Conservation (phyloP, 345 rosid genomes). For the Trapa incisa region DNA sequence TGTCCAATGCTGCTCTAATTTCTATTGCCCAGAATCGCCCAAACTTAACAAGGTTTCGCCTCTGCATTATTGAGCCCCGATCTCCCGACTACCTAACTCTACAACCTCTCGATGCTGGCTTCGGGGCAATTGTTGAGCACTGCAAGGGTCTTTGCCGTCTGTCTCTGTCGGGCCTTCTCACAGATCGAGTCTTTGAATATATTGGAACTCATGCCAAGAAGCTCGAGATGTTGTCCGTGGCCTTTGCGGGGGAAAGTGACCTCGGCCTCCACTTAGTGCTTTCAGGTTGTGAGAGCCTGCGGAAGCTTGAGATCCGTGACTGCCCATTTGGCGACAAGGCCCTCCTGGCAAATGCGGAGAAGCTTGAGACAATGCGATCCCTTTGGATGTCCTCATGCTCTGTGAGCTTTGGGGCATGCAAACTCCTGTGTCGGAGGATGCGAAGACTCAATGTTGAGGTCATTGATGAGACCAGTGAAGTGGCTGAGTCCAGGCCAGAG, state of each 20-base stretch:
- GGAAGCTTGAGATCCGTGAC: slow-evolving; percentile 87
- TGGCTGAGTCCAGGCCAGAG: slow-evolving; percentile 49
- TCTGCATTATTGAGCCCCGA: slow-evolving; percentile 71
- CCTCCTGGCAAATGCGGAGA: slow-evolving; percentile 69
- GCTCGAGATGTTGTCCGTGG: slow-evolving; percentile 85
- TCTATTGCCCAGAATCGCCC: slow-evolving; percentile 69
- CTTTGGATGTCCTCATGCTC: slow-evolving; percentile 98
- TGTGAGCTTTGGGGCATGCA: slow-evolving; percentile 80
- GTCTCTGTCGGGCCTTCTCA: slow-evolving; percentile 82
- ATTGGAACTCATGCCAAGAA: slow-evolving; percentile 71
- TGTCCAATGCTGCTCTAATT: slow-evolving; percentile 68
- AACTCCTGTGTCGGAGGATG: slow-evolving; percentile 73
- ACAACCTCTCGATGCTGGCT: slow-evolving; percentile 82
- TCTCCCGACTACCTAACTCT: slow-evolving; percentile 60
- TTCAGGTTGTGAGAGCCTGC: slow-evolving; percentile 72
- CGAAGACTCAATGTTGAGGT: slow-evolving; percentile 80
- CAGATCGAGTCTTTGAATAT: slow-evolving; percentile 66
- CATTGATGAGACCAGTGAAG: slow-evolving; percentile 54
- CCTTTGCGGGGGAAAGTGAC: slow-evolving; percentile 92
- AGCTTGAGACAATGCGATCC: slow-evolving; percentile 98
- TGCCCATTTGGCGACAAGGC: slow-evolving; percentile 91
- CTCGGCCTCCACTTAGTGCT: slow-evolving; percentile 73
- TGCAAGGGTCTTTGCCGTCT: slow-evolving; percentile 77
- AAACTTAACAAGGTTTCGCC: slow-evolving; percentile 65
- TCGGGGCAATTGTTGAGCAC: slow-evolving; percentile 76